Evolutionary conservation across 305 asterid species (phyloP), one percentile per base, ranked within the genome.

Genomic region (Fraxinus greggii): DNA sequence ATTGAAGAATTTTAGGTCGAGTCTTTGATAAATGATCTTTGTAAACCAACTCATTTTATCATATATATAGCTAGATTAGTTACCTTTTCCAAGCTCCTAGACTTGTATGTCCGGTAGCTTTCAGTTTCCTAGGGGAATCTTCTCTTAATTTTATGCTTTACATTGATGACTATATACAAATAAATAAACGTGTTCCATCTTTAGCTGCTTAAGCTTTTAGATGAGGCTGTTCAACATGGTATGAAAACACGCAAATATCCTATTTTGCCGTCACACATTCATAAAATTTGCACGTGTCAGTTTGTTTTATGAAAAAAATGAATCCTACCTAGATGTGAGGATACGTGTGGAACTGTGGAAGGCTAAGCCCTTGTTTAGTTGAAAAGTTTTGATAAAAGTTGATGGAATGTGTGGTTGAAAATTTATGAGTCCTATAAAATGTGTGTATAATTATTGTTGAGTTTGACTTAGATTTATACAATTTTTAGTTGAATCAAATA

Each of bases 11-110:
- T 61, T 61, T 56, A 24, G 72, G 31, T 63, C n/a, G 72, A 9
- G 72, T 63, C 9, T 63, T 23, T 24, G 32, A 23, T 23, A 63
- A 63, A 24, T 9, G 32, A 24, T 63, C n/a, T 76, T 45, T 8
- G 61, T 32, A 65, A 54, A 69, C 63, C 21, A 28, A 40, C 45
- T 74, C 28, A 23, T 9, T 24, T 73, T 56, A 61, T 38, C 74
- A 32, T 75, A 76, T 5, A 28, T 72, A 40, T 83, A 21, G 69
- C 35, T 45, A 73, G 82, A 32, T 24, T 61, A 28, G 13, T 12
- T 79, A 75, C 35, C 17, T 69, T 65, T 63, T 73, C 74, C 74
- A 78, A 31, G 75, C 81, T 77, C 31, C 69, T 31, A 35, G 56
- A 23, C 63, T 65, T 56, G 15, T 23, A 33, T 63, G 75, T 19